Percentiles rank a stretch among this genome's conserved stretches.
Evolutionary conservation across 192 early-diverging fungal genomes (phyloP).

Genomic region (Rhizophagus sp.): DNA sequence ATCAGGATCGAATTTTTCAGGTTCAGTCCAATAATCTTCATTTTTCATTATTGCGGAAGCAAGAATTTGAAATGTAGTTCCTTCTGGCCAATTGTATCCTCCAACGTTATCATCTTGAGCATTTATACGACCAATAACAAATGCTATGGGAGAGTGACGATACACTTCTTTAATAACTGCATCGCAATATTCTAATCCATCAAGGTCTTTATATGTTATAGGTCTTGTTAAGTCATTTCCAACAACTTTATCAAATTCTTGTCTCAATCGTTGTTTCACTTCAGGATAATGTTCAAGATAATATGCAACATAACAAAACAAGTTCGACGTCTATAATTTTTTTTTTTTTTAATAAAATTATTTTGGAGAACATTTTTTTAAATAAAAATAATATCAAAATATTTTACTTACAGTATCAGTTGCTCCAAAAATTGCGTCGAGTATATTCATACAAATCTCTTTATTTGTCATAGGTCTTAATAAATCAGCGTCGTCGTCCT

Average conservation of each 20-base stretch:
- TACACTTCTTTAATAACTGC: conserved; percentile 16
- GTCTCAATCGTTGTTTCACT: not conserved
- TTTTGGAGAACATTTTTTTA: no score
- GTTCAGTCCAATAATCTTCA: not conserved
- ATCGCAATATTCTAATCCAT: conserved; percentile 4
- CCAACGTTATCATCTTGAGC: not conserved
- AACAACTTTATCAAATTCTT: not conserved
- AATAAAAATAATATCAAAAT: no score
- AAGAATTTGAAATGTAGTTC: not conserved
- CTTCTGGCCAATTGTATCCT: not conserved
- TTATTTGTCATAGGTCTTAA: not conserved
- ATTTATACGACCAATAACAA: no score
- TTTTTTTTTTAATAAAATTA: no score
- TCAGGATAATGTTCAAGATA: conserved; percentile 4
- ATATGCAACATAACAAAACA: not conserved
- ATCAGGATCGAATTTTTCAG: conserved; percentile 20
- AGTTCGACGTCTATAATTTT: conserved; percentile 10
- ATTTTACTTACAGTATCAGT: no score
- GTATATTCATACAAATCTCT: no score
- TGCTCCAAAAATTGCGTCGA: no score
- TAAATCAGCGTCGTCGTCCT: not conserved
- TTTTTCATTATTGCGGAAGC: not conserved
- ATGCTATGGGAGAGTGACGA: not conserved
- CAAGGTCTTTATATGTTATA: not conserved
- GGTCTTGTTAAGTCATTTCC: not conserved